A percentile compares a stretch with the other conserved stretches of the same genome.
Evolutionary conservation across 2,329 filamentous ascomycete genomes (phyloP).

Genomic region (Scolecobasidium constrictum): DNA sequence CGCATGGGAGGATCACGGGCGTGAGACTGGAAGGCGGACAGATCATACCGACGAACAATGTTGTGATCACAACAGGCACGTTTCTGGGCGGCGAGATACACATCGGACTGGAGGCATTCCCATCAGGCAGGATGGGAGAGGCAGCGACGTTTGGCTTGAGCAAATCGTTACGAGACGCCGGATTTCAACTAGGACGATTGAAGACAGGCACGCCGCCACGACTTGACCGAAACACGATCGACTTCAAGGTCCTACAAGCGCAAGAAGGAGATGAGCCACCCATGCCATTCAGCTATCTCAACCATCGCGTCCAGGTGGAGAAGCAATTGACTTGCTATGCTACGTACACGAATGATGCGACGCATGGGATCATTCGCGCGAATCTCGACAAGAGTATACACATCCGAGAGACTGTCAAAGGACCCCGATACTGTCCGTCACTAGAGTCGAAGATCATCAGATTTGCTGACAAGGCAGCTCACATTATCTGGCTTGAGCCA

Average conservation of each 20-base stretch:
- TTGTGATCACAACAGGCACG: constrained; percentile 92
- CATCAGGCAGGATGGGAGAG: constrained; percentile 87
- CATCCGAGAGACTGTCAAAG: constrained; percentile 89
- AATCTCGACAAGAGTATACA: constrained; percentile 96
- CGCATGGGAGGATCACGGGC: constrained; percentile 66
- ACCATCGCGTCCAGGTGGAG: constrained; percentile 64
- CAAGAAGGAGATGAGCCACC: constrained; percentile 81
- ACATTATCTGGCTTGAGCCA: constrained; percentile 94
- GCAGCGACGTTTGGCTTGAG: constrained; percentile 86
- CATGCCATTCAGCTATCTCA: constrained; percentile 83
- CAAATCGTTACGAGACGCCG: constrained; percentile 78
- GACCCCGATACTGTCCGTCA: constrained; percentile 90
- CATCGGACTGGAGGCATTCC: constrained; percentile 69
- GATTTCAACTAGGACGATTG: constrained; percentile 77
- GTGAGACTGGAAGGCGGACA: constrained; percentile 82
- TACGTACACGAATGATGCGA: constrained; percentile 73
- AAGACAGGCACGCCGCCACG: constrained; percentile 95
- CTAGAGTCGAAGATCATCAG: constrained; percentile 88
- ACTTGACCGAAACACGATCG: constrained; percentile 69
- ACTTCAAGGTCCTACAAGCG: constrained; percentile 59
- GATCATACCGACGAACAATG: constrained; percentile 65
- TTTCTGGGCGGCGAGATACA: constrained; percentile 96
- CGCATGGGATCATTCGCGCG: constrained; percentile 72
- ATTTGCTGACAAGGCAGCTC: constrained; percentile 67
- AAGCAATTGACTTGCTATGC: constrained; percentile 78